Percentiles rank a stretch among this genome's conserved stretches.
phyloP scores from a whole-genome alignment of 495 filamentous ascomycete species.

The Aspergillus campestris region DNA sequence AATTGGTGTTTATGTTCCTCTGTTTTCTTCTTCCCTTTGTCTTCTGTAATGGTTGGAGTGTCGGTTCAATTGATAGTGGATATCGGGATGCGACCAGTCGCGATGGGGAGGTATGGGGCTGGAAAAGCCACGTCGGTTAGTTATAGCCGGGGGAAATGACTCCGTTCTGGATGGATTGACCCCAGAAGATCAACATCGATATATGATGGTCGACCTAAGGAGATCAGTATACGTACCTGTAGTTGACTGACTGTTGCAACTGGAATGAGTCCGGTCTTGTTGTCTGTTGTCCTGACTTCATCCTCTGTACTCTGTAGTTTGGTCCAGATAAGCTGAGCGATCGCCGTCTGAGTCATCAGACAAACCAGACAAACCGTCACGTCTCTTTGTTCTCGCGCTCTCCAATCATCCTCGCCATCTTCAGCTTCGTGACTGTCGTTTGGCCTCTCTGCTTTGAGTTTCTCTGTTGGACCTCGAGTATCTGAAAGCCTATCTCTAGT shows the following conservation, averaged over 20 bases:
- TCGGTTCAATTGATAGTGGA: background rate
- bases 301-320: no score
- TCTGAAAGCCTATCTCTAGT: no score
- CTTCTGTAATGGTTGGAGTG: background rate
- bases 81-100: background rate
- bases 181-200: background rate
- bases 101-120: background rate
- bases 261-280: no score
- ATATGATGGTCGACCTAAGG: background rate
- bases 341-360: background rate
- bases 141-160: background rate
- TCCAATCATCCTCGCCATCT: background rate
- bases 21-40: background rate
- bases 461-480: no score
- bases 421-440: background rate
- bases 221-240: no score
- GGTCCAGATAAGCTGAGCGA: background rate
- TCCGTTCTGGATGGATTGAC: no score
- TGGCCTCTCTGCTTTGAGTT: background rate
- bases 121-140: slow-evolving; percentile 1
- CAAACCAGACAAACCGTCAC: background rate
- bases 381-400: background rate
- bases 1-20: background rate
- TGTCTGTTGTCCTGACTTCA: no score
- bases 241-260: no score